phyloP scores from a whole-genome alignment of 1,284 basidiomycete species.

The Leccinum holopus region DNA sequence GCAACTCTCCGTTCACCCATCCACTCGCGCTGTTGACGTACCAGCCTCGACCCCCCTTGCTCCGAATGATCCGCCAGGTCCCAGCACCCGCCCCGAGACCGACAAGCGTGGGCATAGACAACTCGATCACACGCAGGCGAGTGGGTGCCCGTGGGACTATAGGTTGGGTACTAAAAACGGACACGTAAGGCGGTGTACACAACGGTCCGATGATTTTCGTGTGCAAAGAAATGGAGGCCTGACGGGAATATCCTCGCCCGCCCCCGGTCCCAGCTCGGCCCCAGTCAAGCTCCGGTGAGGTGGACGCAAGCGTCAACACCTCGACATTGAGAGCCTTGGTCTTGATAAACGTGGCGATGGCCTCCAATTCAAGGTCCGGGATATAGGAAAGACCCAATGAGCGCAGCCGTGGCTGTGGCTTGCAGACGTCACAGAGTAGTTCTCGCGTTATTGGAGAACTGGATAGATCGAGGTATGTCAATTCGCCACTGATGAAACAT shows the following conservation, averaged over 20 bases:
- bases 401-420: slow-evolving; percentile 74
- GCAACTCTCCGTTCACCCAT: slow-evolving; percentile 62
- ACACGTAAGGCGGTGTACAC: slow-evolving; percentile 75
- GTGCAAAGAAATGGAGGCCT: slow-evolving; percentile 65
- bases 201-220: slow-evolving; percentile 74
- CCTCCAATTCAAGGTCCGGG: slow-evolving; percentile 64
- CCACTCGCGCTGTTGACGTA: slow-evolving; percentile 88
- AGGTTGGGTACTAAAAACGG: slow-evolving; percentile 42
- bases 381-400: slow-evolving; percentile 90
- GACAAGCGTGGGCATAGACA: slow-evolving; percentile 73
- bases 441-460: slow-evolving; percentile 72
- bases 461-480: slow-evolving; percentile 90
- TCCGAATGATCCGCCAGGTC: slow-evolving; percentile 84
- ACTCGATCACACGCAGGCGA: slow-evolving; percentile 84
- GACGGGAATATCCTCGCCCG: slow-evolving; percentile 45
- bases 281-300: slow-evolving; percentile 73
- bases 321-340: slow-evolving; percentile 78
- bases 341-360: slow-evolving; percentile 70
- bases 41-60: slow-evolving; percentile 94
- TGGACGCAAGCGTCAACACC: slow-evolving; percentile 80
- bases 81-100: slow-evolving; percentile 74
- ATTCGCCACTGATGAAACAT: slow-evolving; percentile 73
- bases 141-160: slow-evolving; percentile 57
- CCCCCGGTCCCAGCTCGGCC: slow-evolving; percentile 38
- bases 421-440: slow-evolving; percentile 57